phyloP scores from a whole-genome alignment of 371 early-diverging fungal genomes.

The Mortierella sp. region DNA sequence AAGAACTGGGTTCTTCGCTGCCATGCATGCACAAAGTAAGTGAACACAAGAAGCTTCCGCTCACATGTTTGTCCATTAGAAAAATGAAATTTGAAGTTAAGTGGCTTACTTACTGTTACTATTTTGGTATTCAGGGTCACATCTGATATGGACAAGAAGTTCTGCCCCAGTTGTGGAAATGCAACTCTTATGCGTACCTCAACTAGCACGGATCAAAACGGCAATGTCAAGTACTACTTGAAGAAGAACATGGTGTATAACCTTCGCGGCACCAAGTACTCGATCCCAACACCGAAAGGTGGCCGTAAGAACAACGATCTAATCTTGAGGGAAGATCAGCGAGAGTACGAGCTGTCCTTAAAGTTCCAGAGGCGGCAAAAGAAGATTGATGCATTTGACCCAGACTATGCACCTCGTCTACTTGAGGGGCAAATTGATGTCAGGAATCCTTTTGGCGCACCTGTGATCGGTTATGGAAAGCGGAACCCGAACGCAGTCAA shows the following conservation, averaged over 20 bases:
- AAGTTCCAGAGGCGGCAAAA: constrained; percentile 68
- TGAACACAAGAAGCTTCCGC: neutral
- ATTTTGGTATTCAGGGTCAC: constrained; percentile 68
- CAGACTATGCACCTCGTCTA: constrained; percentile 79
- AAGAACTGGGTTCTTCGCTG: constrained; percentile 95
- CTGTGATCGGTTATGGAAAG: constrained; percentile 87
- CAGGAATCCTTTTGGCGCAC: constrained; percentile 76
- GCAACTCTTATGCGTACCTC: constrained; percentile 89
- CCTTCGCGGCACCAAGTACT: constrained; percentile 89
- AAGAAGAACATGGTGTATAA: constrained; percentile 94
- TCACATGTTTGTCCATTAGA: neutral
- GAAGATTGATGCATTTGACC: constrained; percentile 79
- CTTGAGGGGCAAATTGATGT: constrained; percentile 69
- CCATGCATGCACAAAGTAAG: constrained; percentile 93
- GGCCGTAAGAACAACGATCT: constrained; percentile 84
- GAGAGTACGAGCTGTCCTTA: constrained; percentile 79
- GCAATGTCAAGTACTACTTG: constrained; percentile 84
- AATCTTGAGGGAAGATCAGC: constrained; percentile 93
- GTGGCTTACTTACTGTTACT: neutral
- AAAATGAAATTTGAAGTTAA: too few species aligned
- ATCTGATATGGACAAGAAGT: constrained; percentile 88
- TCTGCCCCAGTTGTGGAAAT: constrained; percentile 95
- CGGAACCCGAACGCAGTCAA: constrained; percentile 88
- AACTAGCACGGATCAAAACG: constrained; percentile 83
- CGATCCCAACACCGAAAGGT: constrained; percentile 88